Base-by-base conservation (phyloP, 2,329 filamentous ascomycete species). In the Zalaria sp. region DNA sequence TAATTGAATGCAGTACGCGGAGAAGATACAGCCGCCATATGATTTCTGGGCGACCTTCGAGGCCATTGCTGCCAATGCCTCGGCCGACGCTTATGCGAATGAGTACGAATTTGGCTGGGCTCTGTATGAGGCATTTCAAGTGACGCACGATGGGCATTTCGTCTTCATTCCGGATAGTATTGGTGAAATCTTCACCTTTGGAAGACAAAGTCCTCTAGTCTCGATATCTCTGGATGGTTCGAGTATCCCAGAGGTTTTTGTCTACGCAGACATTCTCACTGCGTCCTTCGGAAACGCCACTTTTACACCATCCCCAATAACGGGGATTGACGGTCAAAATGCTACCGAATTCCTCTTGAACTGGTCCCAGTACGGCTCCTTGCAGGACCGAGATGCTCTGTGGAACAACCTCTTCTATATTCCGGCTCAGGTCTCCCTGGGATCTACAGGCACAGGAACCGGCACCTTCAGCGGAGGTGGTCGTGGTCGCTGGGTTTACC, bases 61-160 rank as follows among this genome's bases (percentile, higher is more conserved):
- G 18, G 48, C 54, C 3, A 65, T 69, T 38, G 57, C 59, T 40
- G 44, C 45, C 4, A 64, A 65, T 31, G 57, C 64, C 2, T 50
- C 54, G n/a, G 49, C 47, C 40, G 58, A 53, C 31, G 42, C 46
- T 5, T 68, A 65, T 43, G 48, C 47, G 7, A 65, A 59, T 32
- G 65, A 69, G 42, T 66, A 62, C 39, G 57, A 60, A 11, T 69
- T 69, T 46, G 65, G 65, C 6, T 63, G 55, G 47, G 71, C 72
- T 27, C 61, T 83, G 2, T 70, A 72, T 43, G 57, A 65, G 31
- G 57, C 74, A 5, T 63, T 77, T 31, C 64, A 66, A 25, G 63
- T 63, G 1, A 71, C 73, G 3, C 76, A 82, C 49, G 79, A 84
- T 52, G 76, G 77, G 1, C 80, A 84, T 51, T 77, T 80, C 39